Base-by-base conservation (phyloP, 108 stramenopile species). In the Skeletonema menzelii region DNA sequence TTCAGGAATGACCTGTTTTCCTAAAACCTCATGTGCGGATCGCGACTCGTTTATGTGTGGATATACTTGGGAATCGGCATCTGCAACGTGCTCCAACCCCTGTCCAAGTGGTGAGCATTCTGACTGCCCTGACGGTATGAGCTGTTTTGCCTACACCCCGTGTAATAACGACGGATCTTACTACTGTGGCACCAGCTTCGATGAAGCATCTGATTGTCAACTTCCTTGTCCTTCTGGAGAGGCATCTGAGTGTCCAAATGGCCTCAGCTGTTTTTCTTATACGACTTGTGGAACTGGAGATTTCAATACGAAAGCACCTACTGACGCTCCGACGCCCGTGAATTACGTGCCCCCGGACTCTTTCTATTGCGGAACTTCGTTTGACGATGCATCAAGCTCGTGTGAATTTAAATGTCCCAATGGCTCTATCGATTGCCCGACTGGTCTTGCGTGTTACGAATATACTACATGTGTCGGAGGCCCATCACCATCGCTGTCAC, bases 251-350 rank as follows among this genome's bases (percentile, higher is more conserved):
- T 95, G 94, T 83, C 94, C 94, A 0, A 76, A 73, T 37, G 86
- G 72, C 24, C 75, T 88, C 75, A 85, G 73, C 46, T 95, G 94
- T 65, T 92, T 81, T 72, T 90, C 94, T 15, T 90, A 95, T 65
- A 92, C 91, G 0, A 79, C 91, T 6, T 92, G 94, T 59, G 89
- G 90, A 68, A 56, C 78, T 42, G 47, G 77, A 24, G 72, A 76
- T 47, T 82, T 82, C 56, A 46, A 82, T 15, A 63, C 67, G 53
- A 73, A 58, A 40, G 42, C 78, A 22, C 66, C 78, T 15, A 69
- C 79, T 22, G 28, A 47, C 30, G 65, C 79, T 47, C 68, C 79
- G 17, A 69, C 63, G 22, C 49, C 60, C 20, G 15, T 7, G 4
- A 17, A 24, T 27, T 70, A 55, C n/a, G 59, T 37, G 19, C 68